A percentile compares a stretch with the other conserved stretches of the same genome.
phyloP scores from a whole-genome alignment of 1,139 yeast species.

The Suhomyces wounanorum region DNA sequence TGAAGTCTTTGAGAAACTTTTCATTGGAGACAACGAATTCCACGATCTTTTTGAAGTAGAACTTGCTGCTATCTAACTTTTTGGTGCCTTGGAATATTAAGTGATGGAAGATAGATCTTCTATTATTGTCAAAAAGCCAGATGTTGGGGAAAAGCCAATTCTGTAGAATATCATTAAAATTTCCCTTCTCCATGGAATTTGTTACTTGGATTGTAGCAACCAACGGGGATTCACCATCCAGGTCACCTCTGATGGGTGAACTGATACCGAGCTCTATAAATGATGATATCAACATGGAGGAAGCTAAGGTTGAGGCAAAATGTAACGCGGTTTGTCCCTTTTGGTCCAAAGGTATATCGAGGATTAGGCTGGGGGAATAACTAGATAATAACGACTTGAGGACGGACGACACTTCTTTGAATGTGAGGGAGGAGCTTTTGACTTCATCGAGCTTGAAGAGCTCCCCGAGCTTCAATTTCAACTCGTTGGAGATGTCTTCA shows the following conservation, averaged over 20 bases:
- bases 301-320: slow-evolving; percentile 48
- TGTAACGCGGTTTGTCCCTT: slow-evolving; percentile 50
- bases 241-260: slow-evolving; percentile 46
- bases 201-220: slow-evolving; percentile 46
- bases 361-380: slow-evolving; percentile 15
- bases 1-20: slow-evolving; percentile 59
- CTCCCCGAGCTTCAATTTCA: slow-evolving; percentile 24
- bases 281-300: slow-evolving; percentile 37
- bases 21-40: slow-evolving; percentile 73
- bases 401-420: slow-evolving; percentile 17
- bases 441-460: slow-evolving; percentile 24
- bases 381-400: slow-evolving; percentile 20
- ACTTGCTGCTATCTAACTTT: slow-evolving; percentile 47
- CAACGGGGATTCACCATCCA: slow-evolving; percentile 44
- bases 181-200: slow-evolving; percentile 49
- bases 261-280: slow-evolving; percentile 40
- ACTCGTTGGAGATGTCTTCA: slow-evolving; percentile 22
- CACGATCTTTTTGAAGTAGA: slow-evolving; percentile 72
- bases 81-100: slow-evolving; percentile 31
- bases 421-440: slow-evolving; percentile 12
- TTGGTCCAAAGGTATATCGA: slow-evolving; percentile 45
- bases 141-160: slow-evolving; percentile 43
- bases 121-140: slow-evolving; percentile 38
- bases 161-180: slow-evolving; percentile 35
- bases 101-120: slow-evolving; percentile 41